Conservation (phyloP, 2,329 filamentous ascomycete genomes). For the Hypoxylon sp. region DNA sequence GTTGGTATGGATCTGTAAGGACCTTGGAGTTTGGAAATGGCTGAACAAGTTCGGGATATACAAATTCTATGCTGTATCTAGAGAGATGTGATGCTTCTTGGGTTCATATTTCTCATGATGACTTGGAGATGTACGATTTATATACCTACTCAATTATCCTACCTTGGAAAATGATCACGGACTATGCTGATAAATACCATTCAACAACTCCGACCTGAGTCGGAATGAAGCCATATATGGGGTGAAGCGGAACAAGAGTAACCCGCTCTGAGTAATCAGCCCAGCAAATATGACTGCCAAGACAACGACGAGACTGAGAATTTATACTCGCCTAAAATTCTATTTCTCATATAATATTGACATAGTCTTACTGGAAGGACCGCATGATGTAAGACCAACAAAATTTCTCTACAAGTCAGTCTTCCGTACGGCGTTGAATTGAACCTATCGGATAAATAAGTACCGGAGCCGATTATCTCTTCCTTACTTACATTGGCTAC, state of each 20-base stretch:
- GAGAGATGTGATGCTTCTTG: background rate
- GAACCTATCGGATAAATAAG: background rate
- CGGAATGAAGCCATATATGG: background rate
- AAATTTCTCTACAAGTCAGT: constrained; percentile 3
- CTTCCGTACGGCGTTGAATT: background rate
- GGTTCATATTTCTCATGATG: background rate
- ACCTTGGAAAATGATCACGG: background rate
- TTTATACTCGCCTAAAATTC: background rate
- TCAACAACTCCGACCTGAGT: background rate
- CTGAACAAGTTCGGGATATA: background rate
- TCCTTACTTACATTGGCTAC: background rate
- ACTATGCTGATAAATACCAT: constrained; percentile 11
- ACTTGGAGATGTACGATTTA: background rate
- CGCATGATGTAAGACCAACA: background rate
- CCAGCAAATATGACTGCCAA: background rate
- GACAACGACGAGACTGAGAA: background rate
- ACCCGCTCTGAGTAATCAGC: constrained; percentile 10
- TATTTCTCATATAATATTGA: background rate
- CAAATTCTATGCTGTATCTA: background rate
- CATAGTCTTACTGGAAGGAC: background rate
- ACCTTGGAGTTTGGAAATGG: background rate
- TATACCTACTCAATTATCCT: background rate
- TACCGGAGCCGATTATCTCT: background rate
- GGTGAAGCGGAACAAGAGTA: background rate
- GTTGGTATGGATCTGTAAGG: background rate